Base-by-base conservation (phyloP, 208 protist species). In the Trypanosomatidae sp. region DNA sequence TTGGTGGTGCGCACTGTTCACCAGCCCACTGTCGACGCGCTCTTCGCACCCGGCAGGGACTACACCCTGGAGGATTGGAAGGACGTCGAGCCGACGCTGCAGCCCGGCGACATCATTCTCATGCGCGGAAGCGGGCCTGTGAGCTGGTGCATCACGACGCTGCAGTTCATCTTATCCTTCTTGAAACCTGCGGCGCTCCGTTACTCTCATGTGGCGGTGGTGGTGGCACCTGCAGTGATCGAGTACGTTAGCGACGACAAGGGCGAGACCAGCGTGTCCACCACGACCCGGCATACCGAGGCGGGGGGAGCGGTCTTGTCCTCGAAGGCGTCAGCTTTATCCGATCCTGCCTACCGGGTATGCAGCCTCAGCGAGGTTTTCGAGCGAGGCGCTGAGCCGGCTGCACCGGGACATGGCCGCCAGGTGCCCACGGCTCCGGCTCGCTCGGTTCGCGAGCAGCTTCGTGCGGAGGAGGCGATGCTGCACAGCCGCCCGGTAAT, bases 131-230 rank as follows among this genome's bases (percentile, higher is more conserved):
- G 46, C 7, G 89, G 88, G 33, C 47, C 59, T 4, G 78, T 86
- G 73, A 94, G 89, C 68, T 84, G 82, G 75, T 71, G 56, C 55
- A 96, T 94, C 53, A 66, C 75, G 4, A 82, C 76, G 3, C 74
- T 86, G 13, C 88, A 92, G 79, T 88, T 91, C 56, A 69, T 74
- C 30, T 79, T 82, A 36, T 79, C 74, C 66, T 55, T 80, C 44
- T 62, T 91, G 72, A 76, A 69, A 10, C 79, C 88, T 0, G 66
- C 80, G 0, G 83, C 87, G 36, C 50, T 96, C 76, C 85, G 85
- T 7, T 96, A 94, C 78, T 96, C 91, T 50, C 91, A 96, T 69
- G 87, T 92, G 19, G 87, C 85, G 46, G 89, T 96, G n/a, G 91
- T 96, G 15, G 89, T 94, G 33, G 81, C 86, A 43, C 87, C 91